Evolutionary conservation across 1,284 basidiomycete genomes (phyloP).

Genomic region (Ganoderma lucidum): DNA sequence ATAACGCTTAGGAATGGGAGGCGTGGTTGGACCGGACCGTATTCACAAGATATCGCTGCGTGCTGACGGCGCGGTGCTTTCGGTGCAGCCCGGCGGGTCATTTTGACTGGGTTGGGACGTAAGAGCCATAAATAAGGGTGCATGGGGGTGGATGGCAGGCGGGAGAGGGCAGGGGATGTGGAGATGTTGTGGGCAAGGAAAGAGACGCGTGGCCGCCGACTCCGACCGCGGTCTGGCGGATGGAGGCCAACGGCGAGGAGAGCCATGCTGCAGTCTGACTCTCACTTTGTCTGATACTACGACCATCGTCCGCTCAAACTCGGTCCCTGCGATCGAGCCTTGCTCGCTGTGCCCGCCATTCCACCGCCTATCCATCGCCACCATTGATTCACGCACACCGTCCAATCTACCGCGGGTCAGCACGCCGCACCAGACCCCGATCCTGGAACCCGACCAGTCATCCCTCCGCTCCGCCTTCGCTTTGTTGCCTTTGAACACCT

Average conservation of each 20-base stretch:
- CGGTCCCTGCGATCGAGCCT: slow-evolving; percentile 25
- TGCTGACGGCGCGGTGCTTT: slow-evolving; percentile 2
- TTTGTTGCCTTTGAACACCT: slow-evolving; percentile 38
- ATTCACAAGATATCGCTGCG: slow-evolving; percentile 3
- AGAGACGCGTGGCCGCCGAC: slow-evolving; percentile 27
- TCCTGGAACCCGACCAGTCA: slow-evolving; percentile 53
- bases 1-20: slow-evolving; percentile 30
- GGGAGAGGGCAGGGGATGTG: slow-evolving; percentile 2
- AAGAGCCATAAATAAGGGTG: slow-evolving; percentile 11
- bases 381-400: slow-evolving; percentile 74
- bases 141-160: slow-evolving; percentile 10
- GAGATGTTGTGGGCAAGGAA: slow-evolving; percentile 13
- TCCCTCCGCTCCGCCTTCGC: slow-evolving; percentile 39
- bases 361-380: slow-evolving; percentile 46
- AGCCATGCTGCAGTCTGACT: slow-evolving; percentile 31
- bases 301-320: slow-evolving; percentile 26
- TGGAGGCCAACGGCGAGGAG: slow-evolving; percentile 21
- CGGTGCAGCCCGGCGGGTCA: slow-evolving; percentile 4
- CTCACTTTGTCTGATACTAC: slow-evolving; percentile 34
- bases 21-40: slow-evolving; percentile 18
- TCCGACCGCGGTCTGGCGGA: slow-evolving; percentile 21
- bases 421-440: slow-evolving; percentile 49
- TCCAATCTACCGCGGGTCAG: slow-evolving; percentile 63
- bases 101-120: not conserved
- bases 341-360: slow-evolving; percentile 29